These are phyloP conservation scores for Sordariomycetes sp. DNA, from an alignment of 2,329 filamentous ascomycete genomes.

Conservation along the genomic window DNA sequence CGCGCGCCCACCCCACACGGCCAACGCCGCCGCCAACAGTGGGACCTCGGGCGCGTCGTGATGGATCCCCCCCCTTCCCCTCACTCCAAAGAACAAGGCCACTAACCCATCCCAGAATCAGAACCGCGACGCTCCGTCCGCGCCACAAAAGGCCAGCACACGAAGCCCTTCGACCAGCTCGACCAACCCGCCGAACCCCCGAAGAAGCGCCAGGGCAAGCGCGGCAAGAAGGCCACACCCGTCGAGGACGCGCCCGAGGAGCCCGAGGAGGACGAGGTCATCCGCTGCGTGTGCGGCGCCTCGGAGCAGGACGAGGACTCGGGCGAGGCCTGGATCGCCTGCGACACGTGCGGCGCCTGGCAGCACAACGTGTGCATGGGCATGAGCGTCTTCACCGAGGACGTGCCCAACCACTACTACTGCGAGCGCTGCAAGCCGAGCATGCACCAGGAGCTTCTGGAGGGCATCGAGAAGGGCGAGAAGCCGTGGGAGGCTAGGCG, in stretches of 20 bases:
- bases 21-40: neutral
- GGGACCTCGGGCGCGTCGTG: neutral
- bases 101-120: conserved; percentile 23
- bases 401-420: conserved; percentile 76
- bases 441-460: conserved; percentile 71
- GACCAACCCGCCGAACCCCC: conserved; percentile 44
- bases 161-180: conserved; percentile 72
- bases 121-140: conserved; percentile 91
- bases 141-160: conserved; percentile 93
- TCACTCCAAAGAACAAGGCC: neutral
- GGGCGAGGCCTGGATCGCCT: conserved; percentile 89
- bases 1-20: neutral
- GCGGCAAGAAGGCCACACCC: conserved; percentile 37
- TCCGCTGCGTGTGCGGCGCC: conserved; percentile 87
- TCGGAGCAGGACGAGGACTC: conserved; percentile 78
- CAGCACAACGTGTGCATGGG: conserved; percentile 97
- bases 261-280: conserved; percentile 60
- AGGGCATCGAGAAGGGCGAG: conserved; percentile 69
- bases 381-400: conserved; percentile 65
- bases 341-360: conserved; percentile 87
- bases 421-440: conserved; percentile 84
- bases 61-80: neutral
- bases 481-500: conserved; percentile 73
- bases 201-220: conserved; percentile 39
- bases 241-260: conserved; percentile 40